Base-by-base conservation (phyloP, 169 alveolate species). In the Cryptosporidium baileyi region DNA sequence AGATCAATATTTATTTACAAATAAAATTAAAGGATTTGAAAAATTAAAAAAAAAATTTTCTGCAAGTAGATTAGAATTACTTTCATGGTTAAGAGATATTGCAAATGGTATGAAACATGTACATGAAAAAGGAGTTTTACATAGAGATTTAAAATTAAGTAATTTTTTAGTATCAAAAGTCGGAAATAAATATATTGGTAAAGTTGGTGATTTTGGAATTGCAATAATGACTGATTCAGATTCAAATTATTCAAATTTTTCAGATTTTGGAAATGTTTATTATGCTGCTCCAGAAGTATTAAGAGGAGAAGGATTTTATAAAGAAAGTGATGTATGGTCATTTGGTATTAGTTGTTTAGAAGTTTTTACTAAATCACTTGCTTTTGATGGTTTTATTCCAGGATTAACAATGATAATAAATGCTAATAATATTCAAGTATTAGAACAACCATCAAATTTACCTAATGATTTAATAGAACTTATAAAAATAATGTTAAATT, bases 281-380 rank as follows among this genome's bases (percentile, higher is more conserved):
- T 89, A 89, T 80, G 92, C 92, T 2, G 92, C 92, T 11, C 92
- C 92, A 0, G 92, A 89, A 49, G 92, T 89, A 30, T 43, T 89
- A 22, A 89, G 89, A 80, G 89, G 89, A 30, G 92, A 89, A 45
- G 92, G 92, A 3, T 89, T 89, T 63, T 89, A 82, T 79, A 82
- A 89, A 60, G 89, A 89, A 80, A 88, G 91, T 1, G 92, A 89
- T 82, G 92, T 89, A 22, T 89, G 92, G 92, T 89, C 92, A 15
- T 89, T 82, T 79, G 92, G 88, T 26, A 90, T 89, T 30, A 82
- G 91, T 41, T 44, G 82, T 74, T 67, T 81, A 65, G 92, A 89
- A 28, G 89, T 89, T 5, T 38, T 89, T 26, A 79, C 90, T 3
- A 82, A 67, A 44, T 67, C 89, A 32, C 60, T 89, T 34, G 90